Base-by-base conservation (phyloP, 768 basidiomycete species). In the Zangia roseola region DNA sequence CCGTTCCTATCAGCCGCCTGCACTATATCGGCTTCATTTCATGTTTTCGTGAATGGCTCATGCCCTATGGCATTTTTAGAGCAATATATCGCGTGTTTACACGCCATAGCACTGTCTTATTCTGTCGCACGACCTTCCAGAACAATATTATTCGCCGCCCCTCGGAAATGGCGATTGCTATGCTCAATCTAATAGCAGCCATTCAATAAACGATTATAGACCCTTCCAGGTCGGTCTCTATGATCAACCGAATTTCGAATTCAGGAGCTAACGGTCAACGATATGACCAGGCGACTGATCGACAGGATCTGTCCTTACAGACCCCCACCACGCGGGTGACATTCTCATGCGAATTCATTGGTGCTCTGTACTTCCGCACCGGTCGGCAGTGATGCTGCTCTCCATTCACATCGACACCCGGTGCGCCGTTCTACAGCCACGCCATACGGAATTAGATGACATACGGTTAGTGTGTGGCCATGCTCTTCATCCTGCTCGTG, bases 161-260 rank as follows among this genome's bases (percentile, higher is more conserved):
- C 39, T 38, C 59, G 53, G 56, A 62, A 46, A 62, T 60, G 35
- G 40, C 20, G 20, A 14, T 16, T 43, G 59, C 60, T 56, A 53
- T 60, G 58, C 50, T 41, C 53, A 28, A 52, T 42, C n/a, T 59
- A 25, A 31, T 43, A 37, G 16, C 43, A 40, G 16, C 25, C 31
- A 20, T 30, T 48, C 40, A 34, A 34, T 47, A 23, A 26, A 36
- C 25, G n/a, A 10, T 23, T 43, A 24, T 37, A 25, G n/a, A 20
- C 21, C 10, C 45, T 34, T 39, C 17, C 45, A 21, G 45, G 50
- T 60, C 25, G 24, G 42, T 43, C 10, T 42, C 10, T 26, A 14
- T 20, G 12, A 20, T 31, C 26, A 42, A 33, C 17, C 30, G 45
- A 53, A 53, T 53, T 61, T 53, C 44, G 36, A 47, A 44, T 26